Percentiles rank a stretch among this genome's conserved stretches.
Evolutionary conservation across 805 yeast genomes (phyloP).

Genomic region (Myxozyma vanderwaltii): DNA sequence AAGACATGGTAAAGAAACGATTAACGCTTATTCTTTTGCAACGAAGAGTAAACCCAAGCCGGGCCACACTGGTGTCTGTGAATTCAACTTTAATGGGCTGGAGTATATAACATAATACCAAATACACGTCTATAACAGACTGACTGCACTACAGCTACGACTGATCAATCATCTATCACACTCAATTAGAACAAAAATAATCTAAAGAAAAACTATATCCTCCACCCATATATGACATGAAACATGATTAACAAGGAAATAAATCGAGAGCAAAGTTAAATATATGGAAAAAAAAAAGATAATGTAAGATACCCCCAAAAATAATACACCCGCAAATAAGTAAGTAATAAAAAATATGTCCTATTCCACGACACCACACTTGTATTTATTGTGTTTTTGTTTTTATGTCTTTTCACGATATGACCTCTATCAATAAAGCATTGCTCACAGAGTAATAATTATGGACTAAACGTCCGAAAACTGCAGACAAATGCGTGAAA

Average conservation of each 20-base stretch:
- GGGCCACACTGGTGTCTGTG: constrained; percentile 74
- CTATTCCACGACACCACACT: constrained; percentile 12
- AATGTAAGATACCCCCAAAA: constrained; percentile 7
- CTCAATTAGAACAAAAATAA: constrained; percentile 8
- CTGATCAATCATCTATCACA: constrained; percentile 13
- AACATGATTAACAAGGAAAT: neutral
- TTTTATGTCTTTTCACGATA: neutral
- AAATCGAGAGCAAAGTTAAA: neutral
- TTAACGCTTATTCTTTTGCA: constrained; percentile 53
- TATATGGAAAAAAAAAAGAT: neutral
- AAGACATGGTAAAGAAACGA: constrained; percentile 58
- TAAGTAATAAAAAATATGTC: neutral
- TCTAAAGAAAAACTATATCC: constrained; percentile 3
- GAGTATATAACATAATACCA: neutral
- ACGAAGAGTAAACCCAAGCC: constrained; percentile 68
- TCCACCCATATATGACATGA: constrained; percentile 17
- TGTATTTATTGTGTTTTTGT: neutral
- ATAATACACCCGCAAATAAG: neutral
- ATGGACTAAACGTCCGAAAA: no score
- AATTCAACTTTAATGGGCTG: constrained; percentile 58
- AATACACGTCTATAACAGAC: neutral
- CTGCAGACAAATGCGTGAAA: no score
- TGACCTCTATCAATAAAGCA: no score
- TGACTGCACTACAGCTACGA: no score
- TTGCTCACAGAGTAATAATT: no score